These are phyloP conservation scores for Rhododendron ferrugineum DNA, from an alignment of 148 eudicot genomes.

Conservation along the genomic window DNA sequence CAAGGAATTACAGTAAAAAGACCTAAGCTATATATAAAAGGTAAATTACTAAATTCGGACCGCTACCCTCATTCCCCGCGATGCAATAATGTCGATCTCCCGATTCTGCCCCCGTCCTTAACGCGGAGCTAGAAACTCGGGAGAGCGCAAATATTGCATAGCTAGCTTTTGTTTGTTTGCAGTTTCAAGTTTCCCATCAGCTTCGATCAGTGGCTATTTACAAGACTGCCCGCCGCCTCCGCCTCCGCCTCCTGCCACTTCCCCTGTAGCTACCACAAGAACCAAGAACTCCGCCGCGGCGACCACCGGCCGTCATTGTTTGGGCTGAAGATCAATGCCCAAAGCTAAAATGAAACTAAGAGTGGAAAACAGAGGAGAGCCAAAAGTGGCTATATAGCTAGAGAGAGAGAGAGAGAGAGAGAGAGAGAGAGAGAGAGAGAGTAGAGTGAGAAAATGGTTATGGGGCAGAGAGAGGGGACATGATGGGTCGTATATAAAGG, in stretches of 20 bases:
- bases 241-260: conserved; percentile 13
- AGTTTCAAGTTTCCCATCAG: neutral
- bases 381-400: neutral
- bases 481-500: conserved; percentile 55
- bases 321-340: neutral
- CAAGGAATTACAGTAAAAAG: neutral
- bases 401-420: neutral
- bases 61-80: conserved; percentile 95
- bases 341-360: neutral
- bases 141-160: conserved; percentile 61
- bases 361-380: neutral
- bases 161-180: conserved; percentile 34
- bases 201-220: neutral
- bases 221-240: conserved; percentile 7
- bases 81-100: conserved; percentile 71
- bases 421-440: neutral
- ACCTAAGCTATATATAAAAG: neutral
- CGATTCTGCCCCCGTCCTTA: conserved; percentile 29
- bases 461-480: conserved; percentile 17
- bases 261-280: conserved; percentile 9
- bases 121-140: conserved; percentile 37
- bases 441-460: neutral
- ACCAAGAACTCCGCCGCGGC: conserved; percentile 1
- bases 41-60: conserved; percentile 51
- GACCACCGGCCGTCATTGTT: conserved; percentile 7